phyloP scores from a whole-genome alignment of 306 rosid genomes.

The Cucurbita pepo region DNA sequence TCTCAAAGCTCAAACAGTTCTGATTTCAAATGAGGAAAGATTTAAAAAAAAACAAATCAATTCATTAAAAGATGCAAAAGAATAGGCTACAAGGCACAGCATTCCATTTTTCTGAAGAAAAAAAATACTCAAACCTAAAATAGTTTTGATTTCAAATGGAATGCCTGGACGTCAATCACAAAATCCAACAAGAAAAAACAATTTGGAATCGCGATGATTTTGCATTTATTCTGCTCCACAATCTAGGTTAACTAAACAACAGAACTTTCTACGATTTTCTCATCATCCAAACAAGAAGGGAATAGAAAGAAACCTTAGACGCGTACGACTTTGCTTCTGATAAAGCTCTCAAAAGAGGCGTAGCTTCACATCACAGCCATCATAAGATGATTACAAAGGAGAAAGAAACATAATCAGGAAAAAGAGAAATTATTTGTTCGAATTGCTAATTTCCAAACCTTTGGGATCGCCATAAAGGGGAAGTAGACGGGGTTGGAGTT shows the following conservation, averaged over 20 bases:
- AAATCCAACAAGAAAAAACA: too few relatives aligned
- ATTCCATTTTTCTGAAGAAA: not conserved
- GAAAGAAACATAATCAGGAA: not conserved
- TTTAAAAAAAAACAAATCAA: not conserved
- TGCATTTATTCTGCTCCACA: not conserved
- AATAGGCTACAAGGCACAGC: not conserved
- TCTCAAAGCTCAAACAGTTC: not conserved
- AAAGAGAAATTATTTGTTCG: not conserved
- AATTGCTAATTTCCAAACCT: not conserved
- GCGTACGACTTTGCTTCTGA: conserved; percentile 11
- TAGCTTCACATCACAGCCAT: conserved; percentile 1
- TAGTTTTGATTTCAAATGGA: not conserved
- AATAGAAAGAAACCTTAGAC: not conserved
- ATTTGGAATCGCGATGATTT: not conserved
- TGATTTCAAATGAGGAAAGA: not conserved
- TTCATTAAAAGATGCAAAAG: not conserved
- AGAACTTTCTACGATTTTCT: not conserved
- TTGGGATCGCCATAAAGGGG: conserved; percentile 7
- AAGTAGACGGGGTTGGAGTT: conserved; percentile 7
- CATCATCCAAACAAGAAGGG: not conserved
- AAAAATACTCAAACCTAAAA: not conserved
- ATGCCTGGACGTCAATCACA: too few relatives aligned
- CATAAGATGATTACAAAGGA: not conserved
- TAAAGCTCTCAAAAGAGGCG: conserved; percentile 11
- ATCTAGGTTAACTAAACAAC: not conserved